A percentile compares a stretch with the other conserved stretches of the same genome.
These are phyloP conservation scores for Penicillium atrosanguineum DNA, from an alignment of 495 filamentous ascomycete species.

Conservation along the genomic window DNA sequence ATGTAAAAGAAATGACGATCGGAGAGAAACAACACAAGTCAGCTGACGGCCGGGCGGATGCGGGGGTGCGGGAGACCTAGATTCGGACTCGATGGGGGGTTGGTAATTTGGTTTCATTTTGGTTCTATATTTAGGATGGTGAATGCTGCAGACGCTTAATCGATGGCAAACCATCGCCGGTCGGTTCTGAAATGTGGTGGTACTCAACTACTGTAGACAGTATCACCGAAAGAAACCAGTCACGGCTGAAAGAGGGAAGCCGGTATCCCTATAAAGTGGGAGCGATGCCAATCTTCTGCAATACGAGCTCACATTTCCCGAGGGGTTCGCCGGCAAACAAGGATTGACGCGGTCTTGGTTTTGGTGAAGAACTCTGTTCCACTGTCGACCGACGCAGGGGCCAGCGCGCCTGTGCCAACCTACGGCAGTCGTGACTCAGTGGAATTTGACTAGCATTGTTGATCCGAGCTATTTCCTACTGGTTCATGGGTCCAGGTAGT, in stretches of 20 bases:
- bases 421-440: neutral
- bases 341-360: neutral
- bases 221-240: neutral
- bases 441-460: slow-evolving; percentile 1
- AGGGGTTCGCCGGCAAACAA: neutral
- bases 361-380: slow-evolving; percentile 4
- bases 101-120: neutral
- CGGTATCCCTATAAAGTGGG: neutral
- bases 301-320: slow-evolving; percentile 5
- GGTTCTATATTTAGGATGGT: slow-evolving; percentile 4
- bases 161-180: neutral
- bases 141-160: neutral
- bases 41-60: slow-evolving; percentile 15
- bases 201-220: neutral
- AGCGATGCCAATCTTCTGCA: slow-evolving; percentile 1
- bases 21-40: slow-evolving; percentile 10
- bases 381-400: slow-evolving; percentile 16
- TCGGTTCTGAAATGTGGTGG: neutral
- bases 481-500: neutral
- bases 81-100: neutral
- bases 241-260: neutral
- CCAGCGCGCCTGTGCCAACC: slow-evolving; percentile 13
- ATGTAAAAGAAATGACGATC: slow-evolving; percentile 1
- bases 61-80: slow-evolving; percentile 17
- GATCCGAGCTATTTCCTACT: too few species aligned